Evolutionary conservation across 345 rosid genomes (phyloP).

Genomic region (Ricinus communis): DNA sequence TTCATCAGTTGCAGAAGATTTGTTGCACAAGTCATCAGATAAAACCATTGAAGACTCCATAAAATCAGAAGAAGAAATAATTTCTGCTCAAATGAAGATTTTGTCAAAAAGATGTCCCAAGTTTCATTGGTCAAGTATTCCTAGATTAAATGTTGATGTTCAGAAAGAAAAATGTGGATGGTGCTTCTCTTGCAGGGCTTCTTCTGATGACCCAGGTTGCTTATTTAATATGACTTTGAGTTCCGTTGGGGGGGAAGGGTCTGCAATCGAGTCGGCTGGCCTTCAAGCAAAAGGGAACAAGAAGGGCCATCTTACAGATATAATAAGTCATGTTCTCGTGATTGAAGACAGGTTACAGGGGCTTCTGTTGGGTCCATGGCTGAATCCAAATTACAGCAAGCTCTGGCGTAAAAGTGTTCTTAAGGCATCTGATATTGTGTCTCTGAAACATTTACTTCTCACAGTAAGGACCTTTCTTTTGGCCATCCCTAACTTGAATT

Average conservation of each 20-base stretch:
- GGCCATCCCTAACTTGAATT: not conserved
- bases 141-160: slow-evolving; percentile 35
- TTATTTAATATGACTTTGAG: slow-evolving; percentile 61
- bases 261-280: slow-evolving; percentile 41
- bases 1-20: slow-evolving; percentile 63
- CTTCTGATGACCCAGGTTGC: slow-evolving; percentile 58
- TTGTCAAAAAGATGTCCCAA: slow-evolving; percentile 62
- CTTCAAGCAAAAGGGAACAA: slow-evolving; percentile 37
- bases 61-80: slow-evolving; percentile 67
- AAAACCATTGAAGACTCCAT: slow-evolving; percentile 37
- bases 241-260: slow-evolving; percentile 37
- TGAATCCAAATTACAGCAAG: slow-evolving; percentile 58
- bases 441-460: slow-evolving; percentile 57
- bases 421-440: slow-evolving; percentile 52
- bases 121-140: slow-evolving; percentile 60
- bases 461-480: slow-evolving; percentile 44
- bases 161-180: slow-evolving; percentile 92
- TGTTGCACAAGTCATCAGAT: slow-evolving; percentile 48
- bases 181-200: slow-evolving; percentile 76
- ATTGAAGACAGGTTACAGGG: slow-evolving; percentile 80
- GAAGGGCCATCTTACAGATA: slow-evolving; percentile 53
- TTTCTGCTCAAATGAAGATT: slow-evolving; percentile 66
- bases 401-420: slow-evolving; percentile 63
- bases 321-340: slow-evolving; percentile 53
- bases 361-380: slow-evolving; percentile 88